These are phyloP conservation scores for Orychophragmus violaceus DNA, from an alignment of 345 rosid species.

Conservation along the genomic window DNA sequence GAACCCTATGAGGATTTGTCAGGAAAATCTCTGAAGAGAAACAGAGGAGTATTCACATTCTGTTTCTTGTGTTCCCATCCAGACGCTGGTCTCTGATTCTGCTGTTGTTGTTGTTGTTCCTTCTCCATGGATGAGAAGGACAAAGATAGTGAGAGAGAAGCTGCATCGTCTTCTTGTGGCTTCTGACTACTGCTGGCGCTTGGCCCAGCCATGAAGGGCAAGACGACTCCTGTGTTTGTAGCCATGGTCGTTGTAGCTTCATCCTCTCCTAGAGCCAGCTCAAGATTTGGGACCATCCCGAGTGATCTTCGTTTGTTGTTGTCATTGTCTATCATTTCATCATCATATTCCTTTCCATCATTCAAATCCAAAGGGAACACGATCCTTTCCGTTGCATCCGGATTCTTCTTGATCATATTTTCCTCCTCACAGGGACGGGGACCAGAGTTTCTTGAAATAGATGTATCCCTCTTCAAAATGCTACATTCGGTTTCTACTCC, in stretches of 20 bases:
- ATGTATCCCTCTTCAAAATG: constrained; percentile 28
- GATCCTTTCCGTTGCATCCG: constrained; percentile 45
- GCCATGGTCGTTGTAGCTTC: constrained; percentile 22
- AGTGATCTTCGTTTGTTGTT: constrained; percentile 19
- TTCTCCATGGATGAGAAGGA: constrained; percentile 57
- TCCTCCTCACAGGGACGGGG: constrained; percentile 35
- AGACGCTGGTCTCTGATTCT: constrained; percentile 12
- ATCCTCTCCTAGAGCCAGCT: constrained; percentile 77
- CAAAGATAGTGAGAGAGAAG: constrained; percentile 79
- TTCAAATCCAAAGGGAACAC: constrained; percentile 61
- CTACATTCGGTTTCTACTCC: constrained; percentile 31
- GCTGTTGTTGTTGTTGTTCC: constrained; percentile 41
- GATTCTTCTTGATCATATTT: constrained; percentile 34
- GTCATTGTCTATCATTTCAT: constrained; percentile 33
- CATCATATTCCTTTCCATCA: constrained; percentile 30
- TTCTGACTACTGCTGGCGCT: constrained; percentile 31
- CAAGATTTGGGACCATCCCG: constrained; percentile 56
- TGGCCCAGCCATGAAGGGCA: constrained; percentile 39
- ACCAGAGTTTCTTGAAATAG: constrained; percentile 38
- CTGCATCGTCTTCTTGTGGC: constrained; percentile 33
- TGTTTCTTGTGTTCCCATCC: constrained; percentile 49
- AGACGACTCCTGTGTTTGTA: constrained; percentile 33
- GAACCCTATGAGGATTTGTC: constrained; percentile 34
- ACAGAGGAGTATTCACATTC: constrained; percentile 60
- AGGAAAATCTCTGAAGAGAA: constrained; percentile 47